Conservation (phyloP, 495 filamentous ascomycete genomes). For the Massariosphaeria phaeospora region DNA sequence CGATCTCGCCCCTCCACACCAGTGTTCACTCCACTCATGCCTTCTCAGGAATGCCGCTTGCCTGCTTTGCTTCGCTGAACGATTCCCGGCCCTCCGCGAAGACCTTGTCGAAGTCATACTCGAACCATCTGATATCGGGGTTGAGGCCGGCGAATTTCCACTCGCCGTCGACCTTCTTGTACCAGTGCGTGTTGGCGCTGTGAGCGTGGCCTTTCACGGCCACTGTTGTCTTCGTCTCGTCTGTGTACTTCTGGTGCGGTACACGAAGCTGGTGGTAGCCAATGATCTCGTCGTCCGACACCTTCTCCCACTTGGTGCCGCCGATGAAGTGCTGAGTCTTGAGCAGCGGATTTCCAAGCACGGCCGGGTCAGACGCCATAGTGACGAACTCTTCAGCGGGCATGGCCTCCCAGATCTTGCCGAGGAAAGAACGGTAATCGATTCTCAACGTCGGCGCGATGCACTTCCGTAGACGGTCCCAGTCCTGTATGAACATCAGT, state of each 20-base stretch:
- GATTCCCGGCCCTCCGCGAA: constrained; percentile 38
- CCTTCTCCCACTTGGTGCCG: constrained; percentile 64
- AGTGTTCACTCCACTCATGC: background rate
- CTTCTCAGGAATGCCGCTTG: constrained; percentile 11
- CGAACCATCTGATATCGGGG: constrained; percentile 66
- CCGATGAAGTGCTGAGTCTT: constrained; percentile 77
- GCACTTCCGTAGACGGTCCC: constrained; percentile 63
- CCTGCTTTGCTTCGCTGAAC: constrained; percentile 37
- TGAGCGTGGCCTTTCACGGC: constrained; percentile 64
- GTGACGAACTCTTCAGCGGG: constrained; percentile 63
- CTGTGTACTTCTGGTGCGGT: constrained; percentile 63
- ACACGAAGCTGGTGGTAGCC: constrained; percentile 76
- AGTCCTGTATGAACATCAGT: constrained; percentile 51
- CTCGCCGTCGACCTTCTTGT: constrained; percentile 66
- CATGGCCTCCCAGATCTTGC: constrained; percentile 68
- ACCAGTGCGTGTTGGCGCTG: constrained; percentile 65
- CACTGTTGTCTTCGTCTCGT: constrained; percentile 47
- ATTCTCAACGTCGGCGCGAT: constrained; percentile 67
- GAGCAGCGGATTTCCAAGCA: constrained; percentile 65
- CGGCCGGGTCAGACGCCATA: constrained; percentile 61
- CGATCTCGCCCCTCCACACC: background rate
- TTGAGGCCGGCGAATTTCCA: constrained; percentile 79
- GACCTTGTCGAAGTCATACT: constrained; percentile 60
- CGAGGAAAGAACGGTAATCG: constrained; percentile 71
- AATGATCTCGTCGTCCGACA: constrained; percentile 61